A percentile compares a stretch with the other conserved stretches of the same genome.
Conservation (phyloP, 345 rosid genomes). For the Citrus inodora region DNA sequence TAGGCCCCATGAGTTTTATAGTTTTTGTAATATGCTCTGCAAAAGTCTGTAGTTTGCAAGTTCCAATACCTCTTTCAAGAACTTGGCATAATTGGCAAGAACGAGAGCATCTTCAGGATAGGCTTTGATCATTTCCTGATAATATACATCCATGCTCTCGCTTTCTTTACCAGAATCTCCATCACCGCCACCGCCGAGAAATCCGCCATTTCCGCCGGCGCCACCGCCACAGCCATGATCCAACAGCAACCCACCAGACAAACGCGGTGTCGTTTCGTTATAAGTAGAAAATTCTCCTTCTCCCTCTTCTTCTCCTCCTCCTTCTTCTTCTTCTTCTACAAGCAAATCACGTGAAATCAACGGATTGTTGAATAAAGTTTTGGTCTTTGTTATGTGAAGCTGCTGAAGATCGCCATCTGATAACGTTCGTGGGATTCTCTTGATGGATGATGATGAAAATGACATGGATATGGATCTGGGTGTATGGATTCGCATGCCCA, state of each 20-base stretch:
- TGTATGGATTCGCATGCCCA: not conserved
- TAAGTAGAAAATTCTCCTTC: constrained; percentile 3
- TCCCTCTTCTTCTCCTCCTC: constrained; percentile 4
- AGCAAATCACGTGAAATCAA: constrained; percentile 2
- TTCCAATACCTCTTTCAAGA: constrained; percentile 45
- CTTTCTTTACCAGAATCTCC: constrained; percentile 25
- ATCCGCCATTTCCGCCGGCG: constrained; percentile 12
- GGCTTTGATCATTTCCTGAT: constrained; percentile 37
- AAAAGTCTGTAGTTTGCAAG: not conserved
- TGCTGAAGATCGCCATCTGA: constrained; percentile 25
- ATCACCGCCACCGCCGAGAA: constrained; percentile 15
- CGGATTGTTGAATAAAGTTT: not conserved
- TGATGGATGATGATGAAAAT: constrained; percentile 9
- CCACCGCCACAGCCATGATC: constrained; percentile 13
- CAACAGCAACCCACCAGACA: constrained; percentile 5
- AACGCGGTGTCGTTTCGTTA: not conserved
- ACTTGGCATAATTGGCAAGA: constrained; percentile 53
- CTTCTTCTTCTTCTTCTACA: not conserved
- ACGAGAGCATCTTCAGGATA: constrained; percentile 45
- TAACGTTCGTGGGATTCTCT: constrained; percentile 22
- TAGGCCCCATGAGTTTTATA: not conserved
- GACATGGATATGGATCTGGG: constrained; percentile 21
- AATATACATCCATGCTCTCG: constrained; percentile 39
- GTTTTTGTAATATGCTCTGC: not conserved
- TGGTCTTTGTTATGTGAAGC: constrained; percentile 11